Conservation (phyloP, 495 filamentous ascomycete species). For the Hyaloscypha hepaticicola region DNA sequence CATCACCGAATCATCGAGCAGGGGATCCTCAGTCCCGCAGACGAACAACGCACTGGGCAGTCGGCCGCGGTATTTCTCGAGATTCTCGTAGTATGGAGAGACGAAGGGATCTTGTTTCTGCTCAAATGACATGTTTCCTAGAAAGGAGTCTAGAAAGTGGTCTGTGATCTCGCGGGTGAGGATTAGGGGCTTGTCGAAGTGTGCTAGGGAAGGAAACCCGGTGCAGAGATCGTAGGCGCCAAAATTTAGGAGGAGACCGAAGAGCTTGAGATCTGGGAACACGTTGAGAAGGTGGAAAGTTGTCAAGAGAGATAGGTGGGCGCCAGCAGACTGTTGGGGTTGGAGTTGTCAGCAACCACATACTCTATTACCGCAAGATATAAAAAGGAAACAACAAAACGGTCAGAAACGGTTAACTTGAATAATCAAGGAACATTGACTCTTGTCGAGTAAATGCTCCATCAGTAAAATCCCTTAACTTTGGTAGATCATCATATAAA, state of each 20-base stretch:
- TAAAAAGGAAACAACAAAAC: background rate
- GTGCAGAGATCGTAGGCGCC: constrained; percentile 45
- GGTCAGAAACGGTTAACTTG: constrained; percentile 5
- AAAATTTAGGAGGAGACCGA: constrained; percentile 47
- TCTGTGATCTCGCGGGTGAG: constrained; percentile 41
- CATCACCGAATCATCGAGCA: constrained; percentile 55
- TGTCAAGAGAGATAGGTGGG: constrained; percentile 44
- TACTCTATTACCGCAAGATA: background rate
- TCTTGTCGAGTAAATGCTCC: constrained; percentile 4
- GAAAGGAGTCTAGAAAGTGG: constrained; percentile 42
- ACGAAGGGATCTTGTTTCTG: constrained; percentile 40
- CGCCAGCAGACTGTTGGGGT: constrained; percentile 43
- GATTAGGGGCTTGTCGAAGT: constrained; percentile 39
- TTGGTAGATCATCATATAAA: constrained; percentile 11
- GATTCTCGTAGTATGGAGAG: constrained; percentile 47
- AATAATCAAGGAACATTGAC: constrained; percentile 12
- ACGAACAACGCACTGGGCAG: constrained; percentile 53
- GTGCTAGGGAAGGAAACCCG: constrained; percentile 35
- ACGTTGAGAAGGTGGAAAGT: constrained; percentile 44
- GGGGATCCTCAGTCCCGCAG: constrained; percentile 51
- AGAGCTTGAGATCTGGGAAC: constrained; percentile 38
- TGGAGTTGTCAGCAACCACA: background rate
- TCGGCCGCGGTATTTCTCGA: constrained; percentile 35
- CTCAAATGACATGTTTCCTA: constrained; percentile 39
- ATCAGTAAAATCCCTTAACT: constrained; percentile 28